Base-by-base conservation (phyloP, 2,329 filamentous ascomycete genomes). In the Diaporthe sp. region DNA sequence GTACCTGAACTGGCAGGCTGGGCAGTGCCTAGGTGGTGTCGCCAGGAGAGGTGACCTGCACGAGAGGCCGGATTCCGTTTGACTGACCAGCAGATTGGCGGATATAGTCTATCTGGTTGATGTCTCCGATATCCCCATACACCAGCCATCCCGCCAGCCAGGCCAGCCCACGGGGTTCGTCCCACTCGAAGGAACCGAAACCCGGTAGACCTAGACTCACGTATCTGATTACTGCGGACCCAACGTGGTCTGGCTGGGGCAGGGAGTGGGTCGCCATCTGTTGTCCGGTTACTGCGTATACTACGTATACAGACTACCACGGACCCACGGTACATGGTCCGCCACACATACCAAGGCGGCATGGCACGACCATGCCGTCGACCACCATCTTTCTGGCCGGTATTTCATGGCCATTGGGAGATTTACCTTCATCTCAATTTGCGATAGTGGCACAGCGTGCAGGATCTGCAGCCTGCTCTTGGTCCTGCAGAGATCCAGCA, bases 101-200 rank as follows among this genome's bases (percentile, higher is more conserved):
- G 34, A 39, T 37, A n/a, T 31, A 39, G 37, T 39, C 37, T 39
- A 42, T 22, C n/a, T 28, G 65, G 39, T 3, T 53, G 34, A n/a
- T 37, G 34, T 70, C 8, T 70, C 8, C n/a, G 49, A 53, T 42
- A 70, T 55, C 65, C 65, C 65, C 65, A 55, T 70, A 55, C 13
- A 70, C 65, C 49, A 51, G 65, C 65, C 65, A 49, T 46, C 44
- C 34, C 15, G 25, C 65, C 65, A 70, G 65, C 49, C 46, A 55
- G 49, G 8, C 65, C 65, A 70, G 34, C 65, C 49, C 65, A 39
- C 65, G 65, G 65, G 65, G 65, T 70, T 70, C 49, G 65, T 70
- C 65, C 65, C 65, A 70, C 65, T 70, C 49, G 49, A 68, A 68
- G 65, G 65, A 68, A 68, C 46, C 65, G 46, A 70, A 70, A 70